Base-by-base conservation (phyloP, 1,284 basidiomycete genomes). In the Cryptococcus sp. region DNA sequence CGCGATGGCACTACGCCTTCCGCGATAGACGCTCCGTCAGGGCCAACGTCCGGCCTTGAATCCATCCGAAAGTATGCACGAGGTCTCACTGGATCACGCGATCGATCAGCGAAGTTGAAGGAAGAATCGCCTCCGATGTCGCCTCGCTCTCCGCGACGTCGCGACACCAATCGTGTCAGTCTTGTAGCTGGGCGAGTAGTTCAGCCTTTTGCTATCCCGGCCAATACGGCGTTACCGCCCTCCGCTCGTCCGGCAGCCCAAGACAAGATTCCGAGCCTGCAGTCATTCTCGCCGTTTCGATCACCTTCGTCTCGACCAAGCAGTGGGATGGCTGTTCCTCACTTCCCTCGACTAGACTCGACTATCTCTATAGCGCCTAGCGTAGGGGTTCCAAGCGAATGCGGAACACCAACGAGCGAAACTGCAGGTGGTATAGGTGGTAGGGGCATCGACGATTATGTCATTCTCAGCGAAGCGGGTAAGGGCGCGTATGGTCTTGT, bases 401-500 rank as follows among this genome's bases (percentile, higher is more conserved):
- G 65, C 37, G 67, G 62, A 0, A 77, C 75, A 10, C 76, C 77
- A 13, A 61, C 65, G 17, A 72, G 65, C 19, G 76, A 79, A 55
- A 69, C 64, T 17, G 67, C 68, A 0, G 74, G 72, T 15, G 77
- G 76, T 22, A 62, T 73, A 1, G 77, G 77, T 25, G 77, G 76
- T 5, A 66, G 71, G 13, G 77, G 77, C 10, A 79, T 79, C 40
- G 74, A 75, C 38, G 76, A 78, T 57, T 79, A 79, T 69, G 83
- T 88, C 29, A 88, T 96, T 54, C 85, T 93, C 64, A 84, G 84
- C 50, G 92, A 96, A 72, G 89, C 94, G 20, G 93, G 95, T 23
- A 85, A 93, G 58, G 95, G 95, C n/a, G 95, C 95, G 15, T 99
- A 99, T 77, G 95, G 95, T 0, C 82, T 98, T 46, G 95, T 99